phyloP scores from a whole-genome alignment of 129 eudicot genomes.

The Cynara cardunculus region DNA sequence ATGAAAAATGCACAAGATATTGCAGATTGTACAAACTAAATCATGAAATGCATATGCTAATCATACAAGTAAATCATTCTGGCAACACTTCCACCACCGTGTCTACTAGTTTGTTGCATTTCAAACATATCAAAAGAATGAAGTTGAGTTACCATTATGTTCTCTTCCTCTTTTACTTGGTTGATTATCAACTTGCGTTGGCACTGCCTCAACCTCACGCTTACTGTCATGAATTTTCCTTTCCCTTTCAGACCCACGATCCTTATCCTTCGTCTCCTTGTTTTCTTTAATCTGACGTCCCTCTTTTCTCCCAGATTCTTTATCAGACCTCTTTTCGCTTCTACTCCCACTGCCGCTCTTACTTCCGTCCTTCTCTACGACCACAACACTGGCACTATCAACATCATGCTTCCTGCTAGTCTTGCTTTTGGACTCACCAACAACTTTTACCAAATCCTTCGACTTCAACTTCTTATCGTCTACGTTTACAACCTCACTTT shows the following conservation, averaged over 20 bases:
- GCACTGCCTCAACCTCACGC: constrained; percentile 23
- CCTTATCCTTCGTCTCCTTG: constrained; percentile 59
- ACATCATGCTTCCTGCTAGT: constrained; percentile 46
- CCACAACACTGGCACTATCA: constrained; percentile 25
- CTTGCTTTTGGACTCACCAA: constrained; percentile 40
- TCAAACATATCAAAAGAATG: not conserved
- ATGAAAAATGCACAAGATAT: not conserved
- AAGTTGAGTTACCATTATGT: constrained; percentile 45
- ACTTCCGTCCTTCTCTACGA: constrained; percentile 45
- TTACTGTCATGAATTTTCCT: constrained; percentile 39
- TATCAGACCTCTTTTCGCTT: constrained; percentile 58
- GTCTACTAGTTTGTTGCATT: not conserved
- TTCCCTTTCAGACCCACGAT: constrained; percentile 44
- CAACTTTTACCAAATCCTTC: constrained; percentile 27
- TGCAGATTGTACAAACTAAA: constrained; percentile 11
- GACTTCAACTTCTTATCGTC: constrained; percentile 29
- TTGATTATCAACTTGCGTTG: constrained; percentile 50
- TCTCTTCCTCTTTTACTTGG: constrained; percentile 44
- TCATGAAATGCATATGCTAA: not conserved
- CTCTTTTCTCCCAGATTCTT: constrained; percentile 64
- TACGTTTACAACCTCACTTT: constrained; percentile 25
- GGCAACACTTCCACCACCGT: not conserved
- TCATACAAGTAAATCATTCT: not conserved
- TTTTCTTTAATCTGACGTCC: constrained; percentile 35
- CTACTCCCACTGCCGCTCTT: constrained; percentile 47